Conservation (phyloP, 108 stramenopile species). For the Mediolabrus comicus region DNA sequence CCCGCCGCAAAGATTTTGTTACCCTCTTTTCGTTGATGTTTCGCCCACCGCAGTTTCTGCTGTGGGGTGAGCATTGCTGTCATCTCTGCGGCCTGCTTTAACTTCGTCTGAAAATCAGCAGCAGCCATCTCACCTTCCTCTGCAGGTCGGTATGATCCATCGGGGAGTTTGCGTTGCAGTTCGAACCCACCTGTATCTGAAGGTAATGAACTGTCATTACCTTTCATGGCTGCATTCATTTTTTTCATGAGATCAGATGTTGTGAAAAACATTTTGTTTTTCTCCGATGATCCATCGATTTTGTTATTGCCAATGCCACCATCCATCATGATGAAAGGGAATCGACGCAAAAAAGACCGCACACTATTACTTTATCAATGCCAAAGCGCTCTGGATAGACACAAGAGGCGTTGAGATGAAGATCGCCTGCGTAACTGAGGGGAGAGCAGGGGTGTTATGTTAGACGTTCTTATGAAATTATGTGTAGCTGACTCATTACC, state of each 20-base stretch:
- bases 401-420: too few species aligned
- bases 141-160: constrained; percentile 71
- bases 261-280: constrained; percentile 48
- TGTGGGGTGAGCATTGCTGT: constrained; percentile 23
- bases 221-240: constrained; percentile 41
- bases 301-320: not conserved
- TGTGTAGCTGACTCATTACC: too few species aligned
- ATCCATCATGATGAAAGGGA: too few species aligned
- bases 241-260: constrained; percentile 46
- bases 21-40: constrained; percentile 58
- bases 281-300: not conserved
- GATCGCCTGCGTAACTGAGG: too few species aligned
- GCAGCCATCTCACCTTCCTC: constrained; percentile 57
- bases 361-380: too few species aligned
- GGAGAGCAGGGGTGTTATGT: too few species aligned
- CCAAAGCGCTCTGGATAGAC: too few species aligned
- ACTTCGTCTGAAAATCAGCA: constrained; percentile 70
- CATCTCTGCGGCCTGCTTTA: constrained; percentile 65
- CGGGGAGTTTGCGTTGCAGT: constrained; percentile 69
- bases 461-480: too few species aligned
- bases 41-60: constrained; percentile 68
- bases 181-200: constrained; percentile 53
- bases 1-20: constrained; percentile 60
- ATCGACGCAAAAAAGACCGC: too few species aligned
- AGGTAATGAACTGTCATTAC: constrained; percentile 3